Evolutionary conservation across 345 rosid genomes (phyloP).

Genomic region (Carallia pectinifolia): DNA sequence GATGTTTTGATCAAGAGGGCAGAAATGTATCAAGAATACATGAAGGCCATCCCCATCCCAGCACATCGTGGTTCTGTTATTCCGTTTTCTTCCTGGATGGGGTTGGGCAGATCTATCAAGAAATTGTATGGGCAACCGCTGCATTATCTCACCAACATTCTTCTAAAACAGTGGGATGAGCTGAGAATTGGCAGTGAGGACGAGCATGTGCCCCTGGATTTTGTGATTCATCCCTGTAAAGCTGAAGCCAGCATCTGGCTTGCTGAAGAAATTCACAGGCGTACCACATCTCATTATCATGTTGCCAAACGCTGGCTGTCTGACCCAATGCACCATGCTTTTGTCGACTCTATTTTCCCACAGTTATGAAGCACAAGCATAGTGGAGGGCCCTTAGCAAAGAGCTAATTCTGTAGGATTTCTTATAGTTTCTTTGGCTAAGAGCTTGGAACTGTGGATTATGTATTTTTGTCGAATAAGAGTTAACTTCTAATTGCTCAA

Average conservation of each 20-base stretch:
- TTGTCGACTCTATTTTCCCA: conserved; percentile 55
- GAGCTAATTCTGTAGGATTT: neutral
- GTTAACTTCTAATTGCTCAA: neutral
- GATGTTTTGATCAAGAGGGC: conserved; percentile 49
- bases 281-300: conserved; percentile 55
- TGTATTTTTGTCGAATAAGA: neutral
- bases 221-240: conserved; percentile 66
- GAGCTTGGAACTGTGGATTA: conserved; percentile 1
- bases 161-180: conserved; percentile 69
- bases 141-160: conserved; percentile 79
- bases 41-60: conserved; percentile 68
- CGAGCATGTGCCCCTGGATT: conserved; percentile 53
- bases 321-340: conserved; percentile 57
- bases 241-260: conserved; percentile 92
- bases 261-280: conserved; percentile 71
- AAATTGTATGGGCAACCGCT: conserved; percentile 72
- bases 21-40: conserved; percentile 79
- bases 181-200: conserved; percentile 50
- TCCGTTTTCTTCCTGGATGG: conserved; percentile 76
- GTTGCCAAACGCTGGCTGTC: conserved; percentile 64
- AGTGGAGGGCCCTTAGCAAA: neutral
- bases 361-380: conserved; percentile 8
- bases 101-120: conserved; percentile 69
- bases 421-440: neutral
- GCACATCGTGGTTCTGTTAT: conserved; percentile 61